Percentiles rank a stretch among this genome's conserved stretches.
Evolutionary conservation across 2,329 filamentous ascomycete species (phyloP).

Genomic region (Immersiporthe knoxdaviesiana): DNA sequence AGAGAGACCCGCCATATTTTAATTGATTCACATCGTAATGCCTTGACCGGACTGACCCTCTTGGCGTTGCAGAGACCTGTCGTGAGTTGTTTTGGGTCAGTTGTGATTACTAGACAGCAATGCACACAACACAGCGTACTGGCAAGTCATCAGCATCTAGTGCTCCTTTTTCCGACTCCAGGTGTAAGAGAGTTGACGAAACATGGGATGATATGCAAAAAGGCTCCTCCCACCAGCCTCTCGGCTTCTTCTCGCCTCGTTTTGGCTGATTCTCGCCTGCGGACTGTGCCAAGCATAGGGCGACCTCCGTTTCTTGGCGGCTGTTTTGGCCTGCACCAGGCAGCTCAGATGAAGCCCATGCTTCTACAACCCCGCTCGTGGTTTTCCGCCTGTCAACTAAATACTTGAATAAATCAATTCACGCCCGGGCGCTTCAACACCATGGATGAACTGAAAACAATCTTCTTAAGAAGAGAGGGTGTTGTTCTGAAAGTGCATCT

Average conservation of each 20-base stretch:
- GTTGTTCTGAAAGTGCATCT: too few relatives aligned
- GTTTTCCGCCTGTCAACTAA: neutral
- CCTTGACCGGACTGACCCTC: slow-evolving; percentile 17
- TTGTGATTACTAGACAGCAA: neutral
- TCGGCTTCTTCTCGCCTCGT: neutral
- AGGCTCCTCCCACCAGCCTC: neutral
- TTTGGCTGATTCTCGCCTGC: slow-evolving; percentile 8
- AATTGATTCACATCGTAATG: neutral
- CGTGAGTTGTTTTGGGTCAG: slow-evolving; percentile 16
- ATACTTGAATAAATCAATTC: neutral
- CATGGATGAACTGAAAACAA: too few relatives aligned
- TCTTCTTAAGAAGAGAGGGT: too few relatives aligned
- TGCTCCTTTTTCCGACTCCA: slow-evolving; percentile 23
- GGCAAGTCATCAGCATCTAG: neutral
- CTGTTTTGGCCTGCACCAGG: slow-evolving; percentile 15
- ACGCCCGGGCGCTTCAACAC: too few relatives aligned
- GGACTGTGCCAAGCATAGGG: slow-evolving; percentile 12
- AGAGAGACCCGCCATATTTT: too few relatives aligned
- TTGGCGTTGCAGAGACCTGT: slow-evolving; percentile 23
- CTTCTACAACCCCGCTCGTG: neutral
- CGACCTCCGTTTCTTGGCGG: slow-evolving; percentile 21
- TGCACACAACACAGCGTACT: slow-evolving; percentile 3
- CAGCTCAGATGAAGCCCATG: neutral
- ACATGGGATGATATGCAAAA: slow-evolving; percentile 17
- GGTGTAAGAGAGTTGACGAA: slow-evolving; percentile 24